These are phyloP conservation scores for Boletus subluridellus DNA, from an alignment of 1,284 basidiomycete species.

Conservation along the genomic window DNA sequence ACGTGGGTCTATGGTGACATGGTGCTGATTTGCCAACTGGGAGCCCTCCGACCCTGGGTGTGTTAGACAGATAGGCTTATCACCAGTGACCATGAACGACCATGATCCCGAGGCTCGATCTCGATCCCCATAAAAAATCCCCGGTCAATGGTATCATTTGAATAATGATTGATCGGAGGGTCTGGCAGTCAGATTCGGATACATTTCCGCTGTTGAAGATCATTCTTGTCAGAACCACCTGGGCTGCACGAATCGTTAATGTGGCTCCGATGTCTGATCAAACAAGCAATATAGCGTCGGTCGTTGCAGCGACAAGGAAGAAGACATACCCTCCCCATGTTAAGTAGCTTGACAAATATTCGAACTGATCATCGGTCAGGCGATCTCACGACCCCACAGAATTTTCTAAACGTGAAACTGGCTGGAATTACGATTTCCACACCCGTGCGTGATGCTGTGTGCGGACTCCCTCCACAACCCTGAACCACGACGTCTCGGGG, in stretches of 20 bases:
- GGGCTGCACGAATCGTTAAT: neutral
- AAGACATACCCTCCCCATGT: neutral
- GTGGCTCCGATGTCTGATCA: neutral
- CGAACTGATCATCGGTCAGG: neutral
- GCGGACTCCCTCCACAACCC: neutral
- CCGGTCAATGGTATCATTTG: slow-evolving; percentile 4
- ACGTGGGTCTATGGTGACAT: neutral
- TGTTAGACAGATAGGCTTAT: neutral
- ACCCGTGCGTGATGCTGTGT: neutral
- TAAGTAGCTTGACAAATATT: neutral
- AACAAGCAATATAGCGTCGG: neutral
- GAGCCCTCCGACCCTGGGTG: neutral
- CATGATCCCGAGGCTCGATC: neutral
- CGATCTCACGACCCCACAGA: neutral
- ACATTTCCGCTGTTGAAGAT: neutral
- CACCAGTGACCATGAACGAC: neutral
- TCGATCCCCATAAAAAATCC: neutral
- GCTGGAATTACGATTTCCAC: neutral
- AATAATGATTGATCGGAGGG: neutral
- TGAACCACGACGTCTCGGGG: neutral
- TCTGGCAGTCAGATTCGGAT: neutral
- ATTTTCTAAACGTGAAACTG: neutral
- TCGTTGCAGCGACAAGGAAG: neutral
- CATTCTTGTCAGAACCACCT: neutral
- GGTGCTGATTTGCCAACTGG: neutral